Conservation (phyloP, 306 rosid species). For the Calophaca sinica region DNA sequence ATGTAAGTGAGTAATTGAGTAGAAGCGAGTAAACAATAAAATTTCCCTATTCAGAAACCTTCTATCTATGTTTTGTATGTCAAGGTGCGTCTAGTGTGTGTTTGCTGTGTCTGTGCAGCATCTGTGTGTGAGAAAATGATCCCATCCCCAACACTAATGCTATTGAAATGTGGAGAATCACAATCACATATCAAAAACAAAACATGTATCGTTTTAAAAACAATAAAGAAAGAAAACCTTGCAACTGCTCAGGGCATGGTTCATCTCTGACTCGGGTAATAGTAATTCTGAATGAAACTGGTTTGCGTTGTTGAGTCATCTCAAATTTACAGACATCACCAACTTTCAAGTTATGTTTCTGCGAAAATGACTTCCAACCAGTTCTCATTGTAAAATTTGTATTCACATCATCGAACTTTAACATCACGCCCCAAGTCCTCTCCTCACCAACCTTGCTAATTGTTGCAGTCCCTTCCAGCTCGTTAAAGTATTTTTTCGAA, state of each 20-base stretch:
- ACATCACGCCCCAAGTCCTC: background rate
- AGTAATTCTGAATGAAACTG: background rate
- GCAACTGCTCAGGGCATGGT: background rate
- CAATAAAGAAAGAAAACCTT: no score
- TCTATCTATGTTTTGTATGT: no score
- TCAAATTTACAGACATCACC: background rate
- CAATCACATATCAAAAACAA: no score
- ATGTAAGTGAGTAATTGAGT: no score
- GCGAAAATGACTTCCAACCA: background rate
- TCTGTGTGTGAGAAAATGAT: no score
- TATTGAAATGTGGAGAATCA: no score
- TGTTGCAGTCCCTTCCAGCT: background rate
- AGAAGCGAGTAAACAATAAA: no score
- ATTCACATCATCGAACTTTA: background rate
- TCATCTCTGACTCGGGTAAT: background rate
- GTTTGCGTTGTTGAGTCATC: background rate
- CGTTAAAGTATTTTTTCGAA: background rate
- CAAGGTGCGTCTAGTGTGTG: no score
- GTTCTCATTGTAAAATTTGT: fast-evolving
- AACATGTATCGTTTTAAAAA: no score
- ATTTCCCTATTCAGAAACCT: no score
- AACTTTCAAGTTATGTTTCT: background rate
- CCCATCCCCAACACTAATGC: no score
- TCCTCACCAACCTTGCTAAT: background rate
- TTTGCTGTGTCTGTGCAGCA: no score